phyloP scores from a whole-genome alignment of 148 eudicot genomes.

The Rhododendron williamsianum region DNA sequence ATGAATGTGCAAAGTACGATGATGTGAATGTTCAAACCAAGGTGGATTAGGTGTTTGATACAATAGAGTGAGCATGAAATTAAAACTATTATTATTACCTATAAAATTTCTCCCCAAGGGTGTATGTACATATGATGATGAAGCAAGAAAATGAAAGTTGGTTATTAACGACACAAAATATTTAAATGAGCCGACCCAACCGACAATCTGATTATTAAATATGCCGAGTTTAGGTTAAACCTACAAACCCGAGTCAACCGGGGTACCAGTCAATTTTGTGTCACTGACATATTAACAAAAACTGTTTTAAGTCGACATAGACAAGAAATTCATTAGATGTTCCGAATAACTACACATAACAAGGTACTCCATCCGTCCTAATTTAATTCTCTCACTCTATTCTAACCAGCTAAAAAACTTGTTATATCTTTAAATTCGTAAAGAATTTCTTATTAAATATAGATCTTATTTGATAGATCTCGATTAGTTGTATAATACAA shows the following conservation, averaged over 20 bases:
- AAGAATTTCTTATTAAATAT: no score
- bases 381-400: no score
- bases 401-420: no score
- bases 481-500: no score
- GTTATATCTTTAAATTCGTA: no score
- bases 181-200: background rate
- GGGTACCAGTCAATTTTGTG: background rate
- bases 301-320: background rate
- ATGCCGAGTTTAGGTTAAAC: background rate
- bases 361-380: background rate
- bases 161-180: background rate
- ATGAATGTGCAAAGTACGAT: background rate
- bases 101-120: background rate
- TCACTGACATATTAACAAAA: background rate
- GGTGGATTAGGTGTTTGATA: background rate
- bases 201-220: background rate
- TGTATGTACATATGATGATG: background rate
- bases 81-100: no score
- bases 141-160: background rate
- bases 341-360: background rate
- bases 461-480: no score
- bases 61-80: no score
- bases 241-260: background rate
- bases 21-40: background rate
- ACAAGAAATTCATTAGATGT: background rate